A percentile compares a stretch with the other conserved stretches of the same genome.
These are phyloP conservation scores for Vaccinium darrowii DNA, from an alignment of 148 eudicot species.

Conservation along the genomic window DNA sequence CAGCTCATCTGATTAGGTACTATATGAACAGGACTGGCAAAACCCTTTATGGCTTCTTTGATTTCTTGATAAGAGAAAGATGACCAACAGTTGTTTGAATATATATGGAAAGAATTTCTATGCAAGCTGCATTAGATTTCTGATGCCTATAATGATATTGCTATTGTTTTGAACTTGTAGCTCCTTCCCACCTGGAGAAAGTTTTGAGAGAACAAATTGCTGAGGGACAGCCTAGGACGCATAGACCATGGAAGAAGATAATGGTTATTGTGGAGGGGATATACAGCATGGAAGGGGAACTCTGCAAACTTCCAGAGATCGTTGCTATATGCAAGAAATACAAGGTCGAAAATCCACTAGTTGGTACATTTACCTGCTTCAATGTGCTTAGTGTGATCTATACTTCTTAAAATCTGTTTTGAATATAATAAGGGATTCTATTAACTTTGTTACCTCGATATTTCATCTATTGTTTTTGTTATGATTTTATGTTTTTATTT, in stretches of 20 bases:
- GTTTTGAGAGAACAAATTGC: conserved; percentile 93
- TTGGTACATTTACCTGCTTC: neutral
- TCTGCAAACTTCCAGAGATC: conserved; percentile 96
- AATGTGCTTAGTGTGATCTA: neutral
- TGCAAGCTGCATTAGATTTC: neutral
- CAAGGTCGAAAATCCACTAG: conserved; percentile 49
- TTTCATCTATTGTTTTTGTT: neutral
- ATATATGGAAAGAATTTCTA: no score
- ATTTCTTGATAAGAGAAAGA: no score
- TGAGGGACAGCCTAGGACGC: conserved; percentile 93
- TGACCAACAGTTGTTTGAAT: no score
- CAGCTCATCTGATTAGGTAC: no score
- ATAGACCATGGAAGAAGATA: conserved; percentile 99
- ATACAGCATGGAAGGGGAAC: conserved; percentile 99
- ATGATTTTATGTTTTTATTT: neutral
- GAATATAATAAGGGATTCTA: neutral
- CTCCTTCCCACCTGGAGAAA: conserved; percentile 81
- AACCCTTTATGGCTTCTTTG: no score
- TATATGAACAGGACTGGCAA: no score
- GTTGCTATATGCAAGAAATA: conserved; percentile 94
- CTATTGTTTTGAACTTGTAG: conserved; percentile 32
- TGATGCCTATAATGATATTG: neutral
- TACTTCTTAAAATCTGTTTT: neutral
- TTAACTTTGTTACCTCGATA: no score
- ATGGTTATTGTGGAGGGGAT: conserved; percentile 95